A percentile compares a stretch with the other conserved stretches of the same genome.
Evolutionary conservation across 2,329 filamentous ascomycete species (phyloP).

Genomic region (Neurospora sp.): DNA sequence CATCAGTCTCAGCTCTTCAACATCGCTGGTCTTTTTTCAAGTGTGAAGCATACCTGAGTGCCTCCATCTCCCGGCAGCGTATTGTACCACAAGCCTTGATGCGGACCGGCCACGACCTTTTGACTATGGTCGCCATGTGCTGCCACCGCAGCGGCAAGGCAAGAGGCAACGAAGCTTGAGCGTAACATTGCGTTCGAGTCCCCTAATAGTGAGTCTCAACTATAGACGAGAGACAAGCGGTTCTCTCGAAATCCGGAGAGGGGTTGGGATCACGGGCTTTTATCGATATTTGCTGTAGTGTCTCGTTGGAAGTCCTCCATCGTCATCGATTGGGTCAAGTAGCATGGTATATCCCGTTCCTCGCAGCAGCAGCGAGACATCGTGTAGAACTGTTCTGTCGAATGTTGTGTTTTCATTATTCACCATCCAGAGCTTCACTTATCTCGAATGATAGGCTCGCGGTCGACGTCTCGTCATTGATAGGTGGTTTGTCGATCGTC

Average conservation of each 20-base stretch:
- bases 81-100: constrained; percentile 73
- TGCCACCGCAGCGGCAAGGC: constrained; percentile 38
- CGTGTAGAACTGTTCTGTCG: neutral
- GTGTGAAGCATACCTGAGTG: constrained; percentile 50
- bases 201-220: neutral
- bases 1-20: constrained; percentile 1
- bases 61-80: constrained; percentile 73
- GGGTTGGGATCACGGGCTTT: neutral
- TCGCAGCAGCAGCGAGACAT: neutral
- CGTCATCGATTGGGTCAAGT: neutral
- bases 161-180: constrained; percentile 23
- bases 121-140: constrained; percentile 53
- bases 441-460: neutral
- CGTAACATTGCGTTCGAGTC: constrained; percentile 17
- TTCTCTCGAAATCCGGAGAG: neutral
- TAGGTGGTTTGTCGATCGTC: neutral
- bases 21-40: neutral
- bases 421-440: neutral
- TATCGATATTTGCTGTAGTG: neutral
- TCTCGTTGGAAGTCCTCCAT: neutral
- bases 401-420: neutral
- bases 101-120: constrained; percentile 55
- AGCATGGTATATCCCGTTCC: neutral
- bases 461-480: neutral
- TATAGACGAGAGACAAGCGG: neutral